These are phyloP conservation scores for Rubroshorea leprosula DNA, from an alignment of 345 rosid genomes.

Conservation along the genomic window DNA sequence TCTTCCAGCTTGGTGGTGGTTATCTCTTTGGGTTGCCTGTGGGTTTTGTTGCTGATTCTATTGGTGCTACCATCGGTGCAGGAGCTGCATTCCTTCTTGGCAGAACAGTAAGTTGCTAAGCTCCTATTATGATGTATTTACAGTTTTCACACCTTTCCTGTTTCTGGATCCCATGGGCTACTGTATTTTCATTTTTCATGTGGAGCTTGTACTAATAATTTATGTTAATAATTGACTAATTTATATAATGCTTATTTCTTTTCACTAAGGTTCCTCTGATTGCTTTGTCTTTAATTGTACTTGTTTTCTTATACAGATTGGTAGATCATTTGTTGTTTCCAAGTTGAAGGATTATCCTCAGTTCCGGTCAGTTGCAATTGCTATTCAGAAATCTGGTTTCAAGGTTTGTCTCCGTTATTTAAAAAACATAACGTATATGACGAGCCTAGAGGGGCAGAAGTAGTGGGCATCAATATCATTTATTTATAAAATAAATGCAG, in stretches of 20 bases:
- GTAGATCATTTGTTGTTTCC: constrained; percentile 75
- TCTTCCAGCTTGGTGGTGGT: constrained; percentile 92
- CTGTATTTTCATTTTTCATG: neutral
- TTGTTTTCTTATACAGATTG: constrained; percentile 55
- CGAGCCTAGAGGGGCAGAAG: neutral
- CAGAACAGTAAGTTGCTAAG: constrained; percentile 49
- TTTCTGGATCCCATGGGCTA: neutral
- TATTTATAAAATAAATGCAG: neutral
- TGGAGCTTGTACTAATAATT: neutral
- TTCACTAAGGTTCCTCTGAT: neutral
- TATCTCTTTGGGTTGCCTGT: constrained; percentile 91
- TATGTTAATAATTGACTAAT: neutral
- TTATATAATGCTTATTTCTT: neutral
- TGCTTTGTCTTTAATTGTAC: neutral
- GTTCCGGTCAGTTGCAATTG: constrained; percentile 83
- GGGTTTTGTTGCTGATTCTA: constrained; percentile 91
- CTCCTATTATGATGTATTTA: neutral
- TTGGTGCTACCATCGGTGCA: constrained; percentile 90
- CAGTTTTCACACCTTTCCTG: neutral
- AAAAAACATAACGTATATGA: neutral
- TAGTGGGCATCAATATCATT: neutral
- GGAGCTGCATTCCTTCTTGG: constrained; percentile 96
- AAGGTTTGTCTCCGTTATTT: constrained; percentile 70
- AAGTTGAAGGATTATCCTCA: constrained; percentile 92
- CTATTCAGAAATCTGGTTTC: constrained; percentile 82